Evolutionary conservation across 768 basidiomycete species (phyloP).

Genomic region (Pulveroboletus sp.): DNA sequence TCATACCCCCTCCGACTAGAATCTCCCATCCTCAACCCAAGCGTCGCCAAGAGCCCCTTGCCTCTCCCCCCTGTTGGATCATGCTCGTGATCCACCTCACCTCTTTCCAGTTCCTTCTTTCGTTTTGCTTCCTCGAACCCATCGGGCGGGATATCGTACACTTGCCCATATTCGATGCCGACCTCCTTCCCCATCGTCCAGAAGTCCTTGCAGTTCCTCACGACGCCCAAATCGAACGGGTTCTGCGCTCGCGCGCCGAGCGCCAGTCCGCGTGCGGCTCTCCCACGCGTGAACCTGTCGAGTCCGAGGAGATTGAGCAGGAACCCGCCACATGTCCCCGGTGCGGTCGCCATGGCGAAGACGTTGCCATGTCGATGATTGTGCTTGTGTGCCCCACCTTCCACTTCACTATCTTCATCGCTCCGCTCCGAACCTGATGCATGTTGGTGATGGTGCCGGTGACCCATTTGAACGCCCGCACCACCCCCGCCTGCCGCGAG

Average conservation of each 20-base stretch:
- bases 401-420: conserved; percentile 40
- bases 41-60: conserved; percentile 36
- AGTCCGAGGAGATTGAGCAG: conserved; percentile 88
- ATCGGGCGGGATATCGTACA: conserved; percentile 87
- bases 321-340: conserved; percentile 48
- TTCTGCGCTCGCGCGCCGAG: conserved; percentile 66
- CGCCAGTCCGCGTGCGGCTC: conserved; percentile 82
- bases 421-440: conserved; percentile 41
- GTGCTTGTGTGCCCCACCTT: conserved; percentile 38
- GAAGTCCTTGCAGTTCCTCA: conserved; percentile 86
- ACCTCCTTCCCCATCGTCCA: conserved; percentile 84
- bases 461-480: conserved; percentile 72
- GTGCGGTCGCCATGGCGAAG: conserved; percentile 32
- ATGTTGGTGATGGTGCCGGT: conserved; percentile 45
- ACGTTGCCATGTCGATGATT: conserved; percentile 41
- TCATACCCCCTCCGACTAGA: conserved; percentile 34
- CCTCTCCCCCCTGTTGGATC: conserved; percentile 39
- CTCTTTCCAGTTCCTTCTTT: conserved; percentile 49
- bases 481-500: conserved; percentile 53
- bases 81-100: conserved; percentile 41
- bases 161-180: conserved; percentile 83
- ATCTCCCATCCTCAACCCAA: conserved; percentile 36
- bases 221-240: conserved; percentile 84
- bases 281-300: conserved; percentile 90
- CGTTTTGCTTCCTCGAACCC: conserved; percentile 76